Evolutionary conservation across 768 basidiomycete species (phyloP), one percentile per base, ranked within the genome.

Genomic region (Pleurotus ostreatus): DNA sequence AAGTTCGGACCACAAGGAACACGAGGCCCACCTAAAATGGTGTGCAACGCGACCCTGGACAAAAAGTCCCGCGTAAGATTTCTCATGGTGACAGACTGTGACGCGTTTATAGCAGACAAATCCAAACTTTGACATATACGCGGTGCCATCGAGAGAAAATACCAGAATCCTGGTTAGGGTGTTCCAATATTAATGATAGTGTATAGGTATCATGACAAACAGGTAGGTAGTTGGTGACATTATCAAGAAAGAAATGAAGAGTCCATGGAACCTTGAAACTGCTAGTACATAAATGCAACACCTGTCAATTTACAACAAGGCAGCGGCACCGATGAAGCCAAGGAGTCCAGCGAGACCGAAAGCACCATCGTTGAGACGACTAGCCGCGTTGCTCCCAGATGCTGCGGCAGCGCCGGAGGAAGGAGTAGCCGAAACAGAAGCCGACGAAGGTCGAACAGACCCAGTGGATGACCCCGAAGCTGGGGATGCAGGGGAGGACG

Each of bases 271-370:
- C 30, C 46, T 26, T 23, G 18, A 16, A 23, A 48, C 8, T 56
- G 22, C 18, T 45, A 16, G 46, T 56, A 20, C 34, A 23, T 49
- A 11, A 34, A 20, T 55, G n/a, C 18, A 25, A 47, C 46, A 44
- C 16, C 45, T n/a, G n/a, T 34, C 30, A 46, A 40, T 38, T 73
- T 68, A 81, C 55, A 82, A 70, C 18, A 84, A 68, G 48, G 72
- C 51, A 1, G 48, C 72, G 52, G 77, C 74, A 41, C 82, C 82
- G 55, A 81, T 66, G 44, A 83, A 61, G 18, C 82, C 81, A 64
- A 85, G 67, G 38, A 82, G 30, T 39, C 75, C 76, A 46, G 78
- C 80, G 22, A 83, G 60, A 13, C 80, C 78, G 60, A 76, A 69
- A 0, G 71, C 63, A 8, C 73, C 66, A 49, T 70, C 60, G 40